phyloP scores from a whole-genome alignment of 2,329 filamentous ascomycete genomes.

The Fusarium temperatum region DNA sequence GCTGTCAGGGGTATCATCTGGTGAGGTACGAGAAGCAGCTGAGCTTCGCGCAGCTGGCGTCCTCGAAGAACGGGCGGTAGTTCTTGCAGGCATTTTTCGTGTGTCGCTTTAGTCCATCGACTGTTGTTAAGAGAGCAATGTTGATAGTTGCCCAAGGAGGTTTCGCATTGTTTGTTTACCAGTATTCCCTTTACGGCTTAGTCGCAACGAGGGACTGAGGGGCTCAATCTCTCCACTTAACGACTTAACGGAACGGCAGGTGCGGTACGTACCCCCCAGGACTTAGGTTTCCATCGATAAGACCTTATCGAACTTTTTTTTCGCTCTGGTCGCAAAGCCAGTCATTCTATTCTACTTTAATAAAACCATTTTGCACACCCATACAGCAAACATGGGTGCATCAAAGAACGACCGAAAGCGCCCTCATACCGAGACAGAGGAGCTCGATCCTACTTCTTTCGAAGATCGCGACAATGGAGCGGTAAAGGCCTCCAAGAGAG shows the following conservation, averaged over 20 bases:
- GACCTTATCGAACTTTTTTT: conserved; percentile 24
- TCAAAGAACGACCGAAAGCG: conserved; percentile 49
- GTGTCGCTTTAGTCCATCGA: conserved; percentile 9
- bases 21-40: conserved; percentile 60
- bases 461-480: conserved; percentile 46
- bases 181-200: conserved; percentile 46
- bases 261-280: neutral
- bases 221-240: neutral
- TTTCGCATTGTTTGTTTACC: conserved; percentile 43
- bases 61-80: conserved; percentile 57
- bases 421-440: conserved; percentile 47
- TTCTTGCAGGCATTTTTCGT: conserved; percentile 59
- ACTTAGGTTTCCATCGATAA: conserved; percentile 5
- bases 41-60: conserved; percentile 57
- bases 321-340: conserved; percentile 20
- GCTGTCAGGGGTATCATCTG: conserved; percentile 76
- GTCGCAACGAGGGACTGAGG: conserved; percentile 13
- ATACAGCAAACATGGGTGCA: conserved; percentile 40
- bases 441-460: conserved; percentile 42
- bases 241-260: neutral
- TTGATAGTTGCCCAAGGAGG: conserved; percentile 6
- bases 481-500: conserved; percentile 59
- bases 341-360: conserved; percentile 1
- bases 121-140: neutral
- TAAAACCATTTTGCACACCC: neutral